Percentiles rank a stretch among this genome's conserved stretches.
phyloP scores from a whole-genome alignment of 2,329 filamentous ascomycete genomes.

The Hymenoscyphus fructigenus region DNA sequence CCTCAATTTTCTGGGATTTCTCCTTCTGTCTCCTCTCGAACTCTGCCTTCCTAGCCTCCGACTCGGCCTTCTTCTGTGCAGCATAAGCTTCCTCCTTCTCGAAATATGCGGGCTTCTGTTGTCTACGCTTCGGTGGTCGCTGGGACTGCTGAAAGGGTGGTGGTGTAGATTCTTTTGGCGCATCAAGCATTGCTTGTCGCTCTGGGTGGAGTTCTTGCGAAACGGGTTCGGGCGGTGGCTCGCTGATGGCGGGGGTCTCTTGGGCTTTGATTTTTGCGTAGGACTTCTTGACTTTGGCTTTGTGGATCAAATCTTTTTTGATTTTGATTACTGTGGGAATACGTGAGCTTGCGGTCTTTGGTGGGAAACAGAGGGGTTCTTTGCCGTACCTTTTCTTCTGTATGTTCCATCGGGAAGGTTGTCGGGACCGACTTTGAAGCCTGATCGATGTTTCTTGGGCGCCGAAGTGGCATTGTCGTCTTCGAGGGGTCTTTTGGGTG shows the following conservation, averaged over 20 bases:
- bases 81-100: slow-evolving; percentile 41
- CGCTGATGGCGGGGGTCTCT: slow-evolving; percentile 24
- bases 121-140: slow-evolving; percentile 1
- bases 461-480: slow-evolving; percentile 40
- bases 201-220: slow-evolving; percentile 58
- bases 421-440: slow-evolving; percentile 83
- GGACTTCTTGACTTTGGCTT: slow-evolving; percentile 88
- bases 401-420: slow-evolving; percentile 90
- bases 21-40: slow-evolving; percentile 54
- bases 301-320: slow-evolving; percentile 84
- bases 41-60: slow-evolving; percentile 47
- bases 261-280: slow-evolving; percentile 81
- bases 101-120: slow-evolving; percentile 37
- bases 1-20: slow-evolving; percentile 57
- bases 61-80: slow-evolving; percentile 52
- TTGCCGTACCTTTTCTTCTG: slow-evolving; percentile 66
- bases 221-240: slow-evolving; percentile 19
- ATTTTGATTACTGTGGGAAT: slow-evolving; percentile 71
- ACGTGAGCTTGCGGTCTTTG: slow-evolving; percentile 10
- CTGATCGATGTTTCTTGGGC: slow-evolving; percentile 59
- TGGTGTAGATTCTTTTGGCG: slow-evolving; percentile 31
- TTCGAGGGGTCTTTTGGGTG: slow-evolving; percentile 57
- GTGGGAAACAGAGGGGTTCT: neutral
- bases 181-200: slow-evolving; percentile 57
- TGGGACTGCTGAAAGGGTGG: slow-evolving; percentile 14